Conservation (phyloP, 129 eudicot genomes). For the Helichrysum umbraculigerum region DNA sequence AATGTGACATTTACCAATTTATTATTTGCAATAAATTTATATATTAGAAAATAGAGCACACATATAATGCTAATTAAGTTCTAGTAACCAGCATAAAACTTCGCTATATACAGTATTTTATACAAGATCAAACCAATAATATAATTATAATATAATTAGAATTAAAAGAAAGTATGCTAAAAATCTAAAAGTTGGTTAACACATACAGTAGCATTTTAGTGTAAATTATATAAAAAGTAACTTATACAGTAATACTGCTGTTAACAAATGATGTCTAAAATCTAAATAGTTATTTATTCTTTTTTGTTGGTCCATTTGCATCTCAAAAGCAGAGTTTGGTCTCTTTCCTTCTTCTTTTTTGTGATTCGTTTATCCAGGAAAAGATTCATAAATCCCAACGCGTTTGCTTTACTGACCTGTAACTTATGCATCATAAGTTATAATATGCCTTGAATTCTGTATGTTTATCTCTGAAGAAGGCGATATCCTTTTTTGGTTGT, state of each 20-base stretch:
- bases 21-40: too few relatives aligned
- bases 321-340: conserved; percentile 35
- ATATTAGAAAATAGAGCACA: too few relatives aligned
- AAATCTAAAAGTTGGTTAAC: too few relatives aligned
- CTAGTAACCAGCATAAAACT: too few relatives aligned
- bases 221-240: too few relatives aligned
- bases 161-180: too few relatives aligned
- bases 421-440: background rate
- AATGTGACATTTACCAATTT: too few relatives aligned
- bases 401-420: background rate
- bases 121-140: too few relatives aligned
- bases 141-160: too few relatives aligned
- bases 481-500: background rate
- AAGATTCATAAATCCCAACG: background rate
- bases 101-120: too few relatives aligned
- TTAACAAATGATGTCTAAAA: background rate
- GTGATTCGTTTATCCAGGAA: conserved; percentile 12
- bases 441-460: background rate
- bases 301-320: conserved; percentile 23
- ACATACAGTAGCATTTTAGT: background rate
- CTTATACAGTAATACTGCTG: too few relatives aligned
- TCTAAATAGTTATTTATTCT: background rate
- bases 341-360: conserved; percentile 13
- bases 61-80: too few relatives aligned
- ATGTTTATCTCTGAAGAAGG: background rate